Evolutionary conservation across 352 stramenopile species (phyloP).

Genomic region (Globisporangium paroecandrum): DNA sequence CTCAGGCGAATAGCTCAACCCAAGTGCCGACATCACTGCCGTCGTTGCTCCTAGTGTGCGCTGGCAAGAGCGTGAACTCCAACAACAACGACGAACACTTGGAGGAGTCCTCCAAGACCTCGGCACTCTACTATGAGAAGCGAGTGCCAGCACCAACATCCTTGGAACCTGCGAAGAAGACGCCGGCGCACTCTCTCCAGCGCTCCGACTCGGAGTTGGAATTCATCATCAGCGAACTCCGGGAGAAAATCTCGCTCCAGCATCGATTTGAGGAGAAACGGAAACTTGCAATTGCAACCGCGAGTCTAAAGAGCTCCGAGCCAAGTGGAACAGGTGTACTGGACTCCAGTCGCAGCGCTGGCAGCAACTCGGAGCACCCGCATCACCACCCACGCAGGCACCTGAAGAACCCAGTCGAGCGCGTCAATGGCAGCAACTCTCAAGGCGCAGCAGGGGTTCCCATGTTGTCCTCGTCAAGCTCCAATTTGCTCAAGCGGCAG

Average conservation of each 20-base stretch:
- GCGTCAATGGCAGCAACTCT: conserved; percentile 26
- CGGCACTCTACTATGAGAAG: not conserved
- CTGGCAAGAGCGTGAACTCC: conserved; percentile 9
- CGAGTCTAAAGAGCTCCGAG: conserved; percentile 2
- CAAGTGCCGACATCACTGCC: not conserved
- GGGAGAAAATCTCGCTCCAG: conserved; percentile 50
- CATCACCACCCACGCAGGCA: conserved; percentile 36
- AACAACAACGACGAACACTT: conserved; percentile 16
- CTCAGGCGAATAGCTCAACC: no score
- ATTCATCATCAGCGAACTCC: conserved; percentile 60
- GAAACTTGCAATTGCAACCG: not conserved
- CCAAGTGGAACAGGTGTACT: not conserved
- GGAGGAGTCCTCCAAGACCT: not conserved
- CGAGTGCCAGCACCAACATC: not conserved
- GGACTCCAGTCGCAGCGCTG: conserved; percentile 12
- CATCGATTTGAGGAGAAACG: conserved; percentile 19
- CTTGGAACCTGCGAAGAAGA: conserved; percentile 8
- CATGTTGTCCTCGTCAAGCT: conserved; percentile 3
- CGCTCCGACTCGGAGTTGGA: conserved; percentile 63
- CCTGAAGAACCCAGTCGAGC: conserved; percentile 65
- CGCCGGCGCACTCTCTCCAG: conserved; percentile 11
- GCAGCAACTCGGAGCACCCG: conserved; percentile 6
- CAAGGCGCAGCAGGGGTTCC: not conserved
- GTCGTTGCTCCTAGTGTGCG: conserved; percentile 14
- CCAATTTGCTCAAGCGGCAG: conserved; percentile 10